A percentile compares a stretch with the other conserved stretches of the same genome.
These are phyloP conservation scores for Fomitopsis betulina DNA, from an alignment of 1,284 basidiomycete genomes.

Conservation along the genomic window DNA sequence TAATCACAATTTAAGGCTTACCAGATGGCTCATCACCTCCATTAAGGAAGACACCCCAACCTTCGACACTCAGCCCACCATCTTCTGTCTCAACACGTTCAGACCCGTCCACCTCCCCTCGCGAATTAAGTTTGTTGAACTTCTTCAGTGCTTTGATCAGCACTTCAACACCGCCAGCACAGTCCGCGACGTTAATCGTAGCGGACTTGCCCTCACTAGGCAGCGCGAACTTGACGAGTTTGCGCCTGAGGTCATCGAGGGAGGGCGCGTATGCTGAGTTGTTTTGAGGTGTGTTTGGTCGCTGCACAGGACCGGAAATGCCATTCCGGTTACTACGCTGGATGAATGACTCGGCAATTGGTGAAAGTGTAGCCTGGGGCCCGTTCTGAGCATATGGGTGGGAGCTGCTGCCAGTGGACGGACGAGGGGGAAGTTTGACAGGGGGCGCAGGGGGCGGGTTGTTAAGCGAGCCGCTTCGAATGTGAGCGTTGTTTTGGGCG, in stretches of 20 bases:
- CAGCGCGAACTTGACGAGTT: conserved; percentile 82
- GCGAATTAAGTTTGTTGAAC: conserved; percentile 66
- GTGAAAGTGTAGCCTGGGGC: conserved; percentile 47
- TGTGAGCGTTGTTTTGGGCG: conserved; percentile 33
- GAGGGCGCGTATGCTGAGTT: conserved; percentile 39
- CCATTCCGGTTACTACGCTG: conserved; percentile 38
- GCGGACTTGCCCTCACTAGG: conserved; percentile 74
- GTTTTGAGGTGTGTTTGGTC: conserved; percentile 32
- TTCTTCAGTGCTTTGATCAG: conserved; percentile 86
- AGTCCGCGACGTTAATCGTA: conserved; percentile 78
- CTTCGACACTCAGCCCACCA: conserved; percentile 74
- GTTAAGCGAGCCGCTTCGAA: conserved; percentile 42
- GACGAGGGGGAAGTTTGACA: conserved; percentile 35
- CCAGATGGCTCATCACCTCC: conserved; percentile 51
- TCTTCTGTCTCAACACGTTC: conserved; percentile 55
- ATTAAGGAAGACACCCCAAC: conserved; percentile 82
- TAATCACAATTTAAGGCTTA: conserved; percentile 22
- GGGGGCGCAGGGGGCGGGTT: conserved; percentile 15
- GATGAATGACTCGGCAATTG: conserved; percentile 62
- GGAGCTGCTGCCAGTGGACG: conserved; percentile 25
- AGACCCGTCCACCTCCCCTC: conserved; percentile 36
- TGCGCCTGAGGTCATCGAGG: conserved; percentile 74
- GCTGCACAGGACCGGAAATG: conserved; percentile 45
- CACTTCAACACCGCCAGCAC: conserved; percentile 77
- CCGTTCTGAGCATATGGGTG: conserved; percentile 25